These are phyloP conservation scores for Lactarius akahatsu DNA, from an alignment of 768 basidiomycete species.

Conservation along the genomic window DNA sequence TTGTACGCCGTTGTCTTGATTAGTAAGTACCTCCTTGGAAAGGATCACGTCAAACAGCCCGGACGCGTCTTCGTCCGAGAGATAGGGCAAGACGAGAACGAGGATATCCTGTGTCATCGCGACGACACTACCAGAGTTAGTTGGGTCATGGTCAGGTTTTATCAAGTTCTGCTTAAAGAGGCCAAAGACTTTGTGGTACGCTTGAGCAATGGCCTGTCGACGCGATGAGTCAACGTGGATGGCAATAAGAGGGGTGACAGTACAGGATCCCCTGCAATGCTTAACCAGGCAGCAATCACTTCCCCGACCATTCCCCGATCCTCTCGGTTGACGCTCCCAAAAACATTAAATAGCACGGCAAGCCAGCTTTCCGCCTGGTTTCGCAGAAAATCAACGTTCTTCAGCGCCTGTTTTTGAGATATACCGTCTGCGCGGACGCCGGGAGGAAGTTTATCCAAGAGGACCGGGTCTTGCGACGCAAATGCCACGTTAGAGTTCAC, in stretches of 20 bases:
- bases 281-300: constrained; percentile 83
- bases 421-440: constrained; percentile 39
- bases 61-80: constrained; percentile 59
- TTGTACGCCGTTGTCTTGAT: constrained; percentile 84
- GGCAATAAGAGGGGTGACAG: constrained; percentile 3
- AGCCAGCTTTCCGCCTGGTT: constrained; percentile 90
- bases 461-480: constrained; percentile 40
- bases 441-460: constrained; percentile 33
- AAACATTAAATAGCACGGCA: constrained; percentile 96
- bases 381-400: constrained; percentile 70
- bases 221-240: background rate
- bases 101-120: constrained; percentile 82
- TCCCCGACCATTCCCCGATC: constrained; percentile 76
- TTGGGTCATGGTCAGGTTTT: constrained; percentile 39
- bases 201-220: constrained; percentile 69
- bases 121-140: constrained; percentile 46
- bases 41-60: constrained; percentile 70
- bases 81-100: constrained; percentile 74
- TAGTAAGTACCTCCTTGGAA: constrained; percentile 64
- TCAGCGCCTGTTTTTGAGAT: constrained; percentile 56
- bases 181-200: constrained; percentile 73
- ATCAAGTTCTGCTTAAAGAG: constrained; percentile 67
- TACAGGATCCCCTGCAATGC: constrained; percentile 62
- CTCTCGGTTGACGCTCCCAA: constrained; percentile 78
- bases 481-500: constrained; percentile 75